A percentile compares a stretch with the other conserved stretches of the same genome.
Conservation (phyloP, 768 basidiomycete species). For the Termitomyces sp. region DNA sequence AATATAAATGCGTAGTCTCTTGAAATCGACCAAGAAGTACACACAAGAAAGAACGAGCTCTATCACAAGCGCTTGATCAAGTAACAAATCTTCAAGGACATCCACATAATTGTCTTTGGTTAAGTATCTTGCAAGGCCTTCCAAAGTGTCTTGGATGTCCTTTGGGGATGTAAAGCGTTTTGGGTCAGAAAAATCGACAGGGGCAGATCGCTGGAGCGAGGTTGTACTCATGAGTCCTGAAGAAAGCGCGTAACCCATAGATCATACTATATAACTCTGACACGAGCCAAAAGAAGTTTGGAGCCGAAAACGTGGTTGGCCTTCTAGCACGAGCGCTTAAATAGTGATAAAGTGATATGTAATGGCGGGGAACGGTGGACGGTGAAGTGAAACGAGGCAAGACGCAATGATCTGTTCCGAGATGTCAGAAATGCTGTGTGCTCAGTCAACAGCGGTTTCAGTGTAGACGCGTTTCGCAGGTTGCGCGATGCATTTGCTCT, state of each 20-base stretch:
- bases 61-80: conserved; percentile 15
- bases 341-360: background rate
- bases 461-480: background rate
- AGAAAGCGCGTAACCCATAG: background rate
- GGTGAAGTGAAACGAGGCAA: background rate
- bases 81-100: conserved; percentile 16
- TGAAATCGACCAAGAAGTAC: conserved; percentile 7
- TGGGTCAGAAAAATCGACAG: conserved; percentile 16
- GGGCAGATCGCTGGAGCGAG: conserved; percentile 16
- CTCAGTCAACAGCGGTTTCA: background rate
- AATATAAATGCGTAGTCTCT: background rate
- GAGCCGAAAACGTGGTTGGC: background rate
- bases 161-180: conserved; percentile 11
- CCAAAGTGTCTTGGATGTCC: conserved; percentile 14
- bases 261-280: background rate
- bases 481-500: background rate
- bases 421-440: background rate
- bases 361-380: background rate
- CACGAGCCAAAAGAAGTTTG: background rate
- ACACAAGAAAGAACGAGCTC: conserved; percentile 22
- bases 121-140: conserved; percentile 17
- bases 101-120: conserved; percentile 15
- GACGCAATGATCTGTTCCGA: background rate
- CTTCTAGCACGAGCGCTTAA: background rate
- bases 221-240: background rate